phyloP scores from a whole-genome alignment of 2,329 filamentous ascomycete genomes.

The Hypoxylon sp. region DNA sequence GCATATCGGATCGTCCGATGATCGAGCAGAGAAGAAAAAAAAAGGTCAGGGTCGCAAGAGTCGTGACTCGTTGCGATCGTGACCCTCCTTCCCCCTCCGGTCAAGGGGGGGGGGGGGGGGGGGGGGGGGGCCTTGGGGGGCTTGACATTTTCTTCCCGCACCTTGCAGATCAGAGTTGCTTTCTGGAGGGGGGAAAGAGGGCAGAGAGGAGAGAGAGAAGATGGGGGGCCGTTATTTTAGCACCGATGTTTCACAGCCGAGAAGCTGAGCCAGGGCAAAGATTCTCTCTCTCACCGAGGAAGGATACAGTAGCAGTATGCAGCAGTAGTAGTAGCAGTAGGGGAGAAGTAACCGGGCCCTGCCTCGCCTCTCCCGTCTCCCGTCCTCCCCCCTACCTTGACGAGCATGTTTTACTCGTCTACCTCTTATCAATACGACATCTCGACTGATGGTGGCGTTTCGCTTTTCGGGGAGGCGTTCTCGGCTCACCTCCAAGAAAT shows the following conservation, averaged over 20 bases:
- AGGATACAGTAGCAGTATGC: not conserved
- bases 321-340: too few species aligned
- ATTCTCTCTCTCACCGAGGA: slow-evolving; percentile 28
- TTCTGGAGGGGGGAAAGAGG: too few species aligned
- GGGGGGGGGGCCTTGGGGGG: too few species aligned
- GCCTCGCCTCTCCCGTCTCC: too few species aligned
- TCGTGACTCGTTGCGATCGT: slow-evolving; percentile 9
- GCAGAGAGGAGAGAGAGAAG: too few species aligned
- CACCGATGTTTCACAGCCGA: slow-evolving; percentile 30
- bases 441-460: slow-evolving; percentile 14
- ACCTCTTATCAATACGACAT: slow-evolving; percentile 23
- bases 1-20: slow-evolving; percentile 22
- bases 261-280: slow-evolving; percentile 10
- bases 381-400: too few species aligned
- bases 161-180: too few species aligned
- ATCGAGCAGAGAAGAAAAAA: too few species aligned
- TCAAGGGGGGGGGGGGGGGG: too few species aligned
- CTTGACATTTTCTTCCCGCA: too few species aligned
- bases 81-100: slow-evolving; percentile 26
- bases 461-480: slow-evolving; percentile 8
- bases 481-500: slow-evolving; percentile 3
- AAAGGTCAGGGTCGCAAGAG: slow-evolving; percentile 21
- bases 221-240: slow-evolving; percentile 31
- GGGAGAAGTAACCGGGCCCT: not conserved
- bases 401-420: slow-evolving; percentile 8